phyloP scores from a whole-genome alignment of 768 basidiomycete genomes.

The Dictyophora rubrovolvata region DNA sequence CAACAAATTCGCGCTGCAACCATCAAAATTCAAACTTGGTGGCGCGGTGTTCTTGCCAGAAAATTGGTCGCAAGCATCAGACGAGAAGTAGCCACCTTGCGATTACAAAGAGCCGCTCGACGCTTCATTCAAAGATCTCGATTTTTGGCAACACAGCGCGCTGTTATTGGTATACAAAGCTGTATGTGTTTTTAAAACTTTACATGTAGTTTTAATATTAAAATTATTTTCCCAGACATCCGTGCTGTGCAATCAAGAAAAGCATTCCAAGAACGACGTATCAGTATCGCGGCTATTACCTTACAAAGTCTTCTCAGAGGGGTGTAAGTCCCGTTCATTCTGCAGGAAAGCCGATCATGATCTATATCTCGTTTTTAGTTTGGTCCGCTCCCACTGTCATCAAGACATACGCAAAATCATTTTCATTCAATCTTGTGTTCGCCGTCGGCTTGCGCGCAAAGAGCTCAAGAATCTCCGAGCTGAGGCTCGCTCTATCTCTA shows the following conservation, averaged over 20 bases:
- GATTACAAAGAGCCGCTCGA: slow-evolving; percentile 65
- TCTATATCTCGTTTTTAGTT: slow-evolving; percentile 25
- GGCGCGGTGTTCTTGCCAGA: slow-evolving; percentile 78
- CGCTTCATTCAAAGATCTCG: slow-evolving; percentile 62
- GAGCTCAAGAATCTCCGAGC: slow-evolving; percentile 75
- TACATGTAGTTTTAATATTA: neutral
- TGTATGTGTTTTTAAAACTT: slow-evolving; percentile 45
- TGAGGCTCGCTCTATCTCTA: slow-evolving; percentile 94
- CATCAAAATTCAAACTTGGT: slow-evolving; percentile 88
- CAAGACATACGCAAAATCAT: slow-evolving; percentile 63
- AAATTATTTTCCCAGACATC: slow-evolving; percentile 36
- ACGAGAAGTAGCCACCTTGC: slow-evolving; percentile 61
- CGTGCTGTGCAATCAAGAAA: slow-evolving; percentile 67
- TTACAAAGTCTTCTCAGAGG: slow-evolving; percentile 85
- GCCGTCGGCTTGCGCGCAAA: slow-evolving; percentile 77
- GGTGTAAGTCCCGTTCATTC: slow-evolving; percentile 46
- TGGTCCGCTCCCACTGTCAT: slow-evolving; percentile 43
- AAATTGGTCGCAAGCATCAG: slow-evolving; percentile 61
- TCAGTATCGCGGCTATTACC: slow-evolving; percentile 49
- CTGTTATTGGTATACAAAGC: slow-evolving; percentile 70
- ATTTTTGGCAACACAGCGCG: slow-evolving; percentile 51
- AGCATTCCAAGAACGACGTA: slow-evolving; percentile 45
- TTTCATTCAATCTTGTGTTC: slow-evolving; percentile 84
- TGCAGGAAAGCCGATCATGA: neutral
- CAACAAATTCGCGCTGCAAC: slow-evolving; percentile 57